phyloP scores from a whole-genome alignment of 192 early-diverging fungal genomes.

The Coemansia javaensis region DNA sequence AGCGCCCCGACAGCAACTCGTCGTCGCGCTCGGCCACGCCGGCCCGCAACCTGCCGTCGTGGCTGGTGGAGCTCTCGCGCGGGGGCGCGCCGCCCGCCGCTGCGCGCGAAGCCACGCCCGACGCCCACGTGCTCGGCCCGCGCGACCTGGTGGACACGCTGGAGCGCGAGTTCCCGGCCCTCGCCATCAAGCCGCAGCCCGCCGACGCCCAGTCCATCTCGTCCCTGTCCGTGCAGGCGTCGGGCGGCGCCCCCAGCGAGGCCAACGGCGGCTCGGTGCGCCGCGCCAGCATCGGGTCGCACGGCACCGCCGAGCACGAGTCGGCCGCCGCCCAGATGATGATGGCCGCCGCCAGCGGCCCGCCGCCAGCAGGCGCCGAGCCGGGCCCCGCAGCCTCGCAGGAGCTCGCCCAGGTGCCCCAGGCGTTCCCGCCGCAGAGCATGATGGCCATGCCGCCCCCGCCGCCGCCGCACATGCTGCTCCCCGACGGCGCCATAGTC shows the following conservation, averaged over 20 bases:
- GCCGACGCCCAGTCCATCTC: conserved; percentile 37
- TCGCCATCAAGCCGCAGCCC: conserved; percentile 8
- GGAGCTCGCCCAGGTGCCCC: conserved; percentile 25
- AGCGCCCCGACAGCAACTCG: conserved; percentile 18
- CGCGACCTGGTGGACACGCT: conserved; percentile 35
- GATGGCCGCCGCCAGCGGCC: background rate
- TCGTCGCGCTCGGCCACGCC: conserved; percentile 39
- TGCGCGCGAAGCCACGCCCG: too few relatives aligned
- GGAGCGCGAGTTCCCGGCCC: conserved; percentile 40
- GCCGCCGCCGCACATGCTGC: conserved; percentile 26
- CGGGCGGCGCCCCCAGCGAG: conserved; percentile 31
- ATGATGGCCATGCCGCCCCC: conserved; percentile 27
- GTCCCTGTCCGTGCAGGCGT: conserved; percentile 45
- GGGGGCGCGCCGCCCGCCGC: conserved; percentile 20
- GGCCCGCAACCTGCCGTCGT: conserved; percentile 38
- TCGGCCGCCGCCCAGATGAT: background rate
- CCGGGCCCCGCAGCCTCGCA: too few relatives aligned
- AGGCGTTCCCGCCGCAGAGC: conserved; percentile 4
- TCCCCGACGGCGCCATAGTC: conserved; percentile 21
- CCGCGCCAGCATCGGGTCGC: conserved; percentile 12
- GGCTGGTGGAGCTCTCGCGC: conserved; percentile 47
- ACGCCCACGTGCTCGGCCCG: conserved; percentile 9
- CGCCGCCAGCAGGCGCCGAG: too few relatives aligned
- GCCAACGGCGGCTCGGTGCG: conserved; percentile 18
- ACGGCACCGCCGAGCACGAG: conserved; percentile 3